A percentile compares a stretch with the other conserved stretches of the same genome.
These are phyloP conservation scores for Neofusicoccum cordaticola DNA, from an alignment of 2,329 filamentous ascomycete genomes.

Conservation along the genomic window DNA sequence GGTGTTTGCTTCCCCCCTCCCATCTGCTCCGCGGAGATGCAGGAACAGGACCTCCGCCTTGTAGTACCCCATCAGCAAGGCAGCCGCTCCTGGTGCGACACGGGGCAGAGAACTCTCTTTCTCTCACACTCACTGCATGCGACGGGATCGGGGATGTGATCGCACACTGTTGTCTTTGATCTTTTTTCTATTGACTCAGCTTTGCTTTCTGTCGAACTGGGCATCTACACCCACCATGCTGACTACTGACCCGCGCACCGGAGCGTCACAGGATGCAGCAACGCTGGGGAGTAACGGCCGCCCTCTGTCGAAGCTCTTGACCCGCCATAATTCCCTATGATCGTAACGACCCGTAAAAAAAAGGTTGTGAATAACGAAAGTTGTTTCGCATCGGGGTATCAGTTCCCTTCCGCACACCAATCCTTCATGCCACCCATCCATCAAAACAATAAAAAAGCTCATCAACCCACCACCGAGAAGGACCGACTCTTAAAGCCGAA, in stretches of 20 bases:
- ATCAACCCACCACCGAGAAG: background rate
- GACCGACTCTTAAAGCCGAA: no score
- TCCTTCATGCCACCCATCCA: background rate
- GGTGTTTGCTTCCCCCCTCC: background rate
- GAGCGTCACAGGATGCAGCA: background rate
- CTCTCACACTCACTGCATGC: background rate
- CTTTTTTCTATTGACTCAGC: background rate
- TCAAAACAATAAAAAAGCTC: background rate
- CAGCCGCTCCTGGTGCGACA: background rate
- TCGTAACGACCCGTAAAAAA: background rate
- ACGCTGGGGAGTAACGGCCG: background rate
- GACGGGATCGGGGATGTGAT: background rate
- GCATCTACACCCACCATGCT: background rate
- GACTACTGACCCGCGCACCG: background rate
- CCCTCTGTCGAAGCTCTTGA: no score
- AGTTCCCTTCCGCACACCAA: slow-evolving; percentile 10
- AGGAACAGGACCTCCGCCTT: background rate
- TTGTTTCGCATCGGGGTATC: slow-evolving; percentile 14
- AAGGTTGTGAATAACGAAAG: background rate
- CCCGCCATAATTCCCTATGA: background rate
- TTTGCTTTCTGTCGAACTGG: background rate
- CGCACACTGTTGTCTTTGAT: background rate
- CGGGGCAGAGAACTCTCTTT: background rate
- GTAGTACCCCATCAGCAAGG: background rate
- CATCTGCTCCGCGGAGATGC: slow-evolving; percentile 6